Conservation (phyloP, 2,329 filamentous ascomycete genomes). For the Fusarium nanum region DNA sequence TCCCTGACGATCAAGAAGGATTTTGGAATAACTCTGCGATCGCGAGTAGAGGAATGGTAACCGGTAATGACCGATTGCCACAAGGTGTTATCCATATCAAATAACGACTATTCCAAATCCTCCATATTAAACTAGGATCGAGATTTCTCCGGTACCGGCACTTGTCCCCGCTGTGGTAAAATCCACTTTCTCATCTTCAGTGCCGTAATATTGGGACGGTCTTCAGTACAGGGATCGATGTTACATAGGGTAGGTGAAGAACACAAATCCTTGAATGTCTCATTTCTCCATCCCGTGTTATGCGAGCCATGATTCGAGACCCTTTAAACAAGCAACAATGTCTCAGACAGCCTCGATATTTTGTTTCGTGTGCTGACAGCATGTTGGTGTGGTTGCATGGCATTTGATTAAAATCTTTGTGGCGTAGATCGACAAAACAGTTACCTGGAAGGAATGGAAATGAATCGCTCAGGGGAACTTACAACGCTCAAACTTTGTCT, state of each 20-base stretch:
- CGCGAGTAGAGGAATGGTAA: background rate
- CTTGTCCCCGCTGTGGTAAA: background rate
- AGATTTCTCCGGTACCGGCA: background rate
- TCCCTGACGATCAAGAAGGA: background rate
- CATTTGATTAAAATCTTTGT: background rate
- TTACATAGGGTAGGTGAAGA: background rate
- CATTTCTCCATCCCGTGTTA: background rate
- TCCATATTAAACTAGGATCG: background rate
- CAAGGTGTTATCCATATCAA: background rate
- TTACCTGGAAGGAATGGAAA: background rate
- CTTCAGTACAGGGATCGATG: background rate
- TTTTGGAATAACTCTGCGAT: background rate
- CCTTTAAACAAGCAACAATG: background rate
- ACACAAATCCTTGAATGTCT: background rate
- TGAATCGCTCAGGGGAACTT: slow-evolving; percentile 12
- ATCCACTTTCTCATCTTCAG: background rate
- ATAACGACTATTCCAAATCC: background rate
- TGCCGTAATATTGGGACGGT: background rate
- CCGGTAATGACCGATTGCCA: background rate
- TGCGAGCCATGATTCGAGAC: background rate
- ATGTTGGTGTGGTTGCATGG: background rate
- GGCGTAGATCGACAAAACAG: background rate
- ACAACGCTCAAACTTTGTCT: background rate
- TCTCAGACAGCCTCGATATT: background rate
- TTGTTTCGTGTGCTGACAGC: background rate